phyloP scores from a whole-genome alignment of 305 asterid genomes.

The Solanum chacoense region DNA sequence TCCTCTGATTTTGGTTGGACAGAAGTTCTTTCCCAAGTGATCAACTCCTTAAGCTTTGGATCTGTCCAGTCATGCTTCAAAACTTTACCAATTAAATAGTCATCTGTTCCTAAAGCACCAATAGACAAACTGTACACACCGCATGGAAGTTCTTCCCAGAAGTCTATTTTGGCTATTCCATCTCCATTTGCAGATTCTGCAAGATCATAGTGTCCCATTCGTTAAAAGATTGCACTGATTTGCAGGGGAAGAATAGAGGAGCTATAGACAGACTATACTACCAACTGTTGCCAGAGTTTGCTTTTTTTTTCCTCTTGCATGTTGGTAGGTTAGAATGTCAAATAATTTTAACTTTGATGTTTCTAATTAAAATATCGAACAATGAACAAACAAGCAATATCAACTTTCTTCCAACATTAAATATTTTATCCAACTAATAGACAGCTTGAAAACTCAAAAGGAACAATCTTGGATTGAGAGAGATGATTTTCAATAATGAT shows the following conservation, averaged over 20 bases:
- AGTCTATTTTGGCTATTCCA: slow-evolving; percentile 30
- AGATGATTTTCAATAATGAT: background rate
- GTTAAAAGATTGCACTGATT: background rate
- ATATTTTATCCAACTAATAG: background rate
- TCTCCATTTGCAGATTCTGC: slow-evolving; percentile 36
- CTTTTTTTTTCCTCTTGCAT: background rate
- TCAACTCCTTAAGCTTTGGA: slow-evolving; percentile 50
- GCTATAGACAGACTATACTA: background rate
- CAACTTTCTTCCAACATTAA: background rate
- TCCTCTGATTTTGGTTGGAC: slow-evolving; percentile 48
- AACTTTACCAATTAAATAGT: slow-evolving; percentile 32
- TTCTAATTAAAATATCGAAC: background rate
- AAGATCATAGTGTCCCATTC: background rate
- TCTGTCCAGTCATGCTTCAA: slow-evolving; percentile 70
- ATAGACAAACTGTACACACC: slow-evolving; percentile 69
- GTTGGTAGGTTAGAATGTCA: background rate
- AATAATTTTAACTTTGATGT: background rate
- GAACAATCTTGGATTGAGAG: background rate
- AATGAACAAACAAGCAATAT: background rate
- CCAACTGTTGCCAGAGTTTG: background rate
- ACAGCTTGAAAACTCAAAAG: background rate
- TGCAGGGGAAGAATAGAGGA: slow-evolving; percentile 4
- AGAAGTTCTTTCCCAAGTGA: slow-evolving; percentile 69
- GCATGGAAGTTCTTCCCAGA: slow-evolving; percentile 93
- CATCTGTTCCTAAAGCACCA: slow-evolving; percentile 21